Evolutionary conservation across 2,329 filamentous ascomycete species (phyloP).

Genomic region (Clonostachys sp.): DNA sequence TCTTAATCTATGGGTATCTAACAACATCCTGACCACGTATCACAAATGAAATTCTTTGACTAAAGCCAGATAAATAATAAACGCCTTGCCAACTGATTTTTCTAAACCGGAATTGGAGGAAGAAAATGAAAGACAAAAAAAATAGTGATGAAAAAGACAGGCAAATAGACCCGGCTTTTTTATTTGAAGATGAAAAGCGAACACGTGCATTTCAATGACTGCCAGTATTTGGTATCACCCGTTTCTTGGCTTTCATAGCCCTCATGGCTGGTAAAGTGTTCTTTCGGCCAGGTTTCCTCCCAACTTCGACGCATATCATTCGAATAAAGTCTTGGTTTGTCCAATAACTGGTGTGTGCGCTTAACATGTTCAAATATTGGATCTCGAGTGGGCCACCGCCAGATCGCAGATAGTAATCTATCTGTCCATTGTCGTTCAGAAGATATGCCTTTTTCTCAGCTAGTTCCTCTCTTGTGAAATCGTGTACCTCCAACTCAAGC

Average conservation of each 20-base stretch:
- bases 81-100: no score
- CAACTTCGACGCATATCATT: conserved; percentile 84
- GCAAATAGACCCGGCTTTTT: not conserved
- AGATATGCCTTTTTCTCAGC: conserved; percentile 84
- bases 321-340: conserved; percentile 80
- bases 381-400: conserved; percentile 86
- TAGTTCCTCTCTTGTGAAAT: conserved; percentile 88
- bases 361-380: conserved; percentile 95
- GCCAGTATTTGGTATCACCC: conserved; percentile 11
- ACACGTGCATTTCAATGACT: not conserved
- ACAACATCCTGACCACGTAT: not conserved
- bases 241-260: conserved; percentile 48
- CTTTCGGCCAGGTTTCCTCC: conserved; percentile 64
- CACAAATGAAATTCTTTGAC: not conserved
- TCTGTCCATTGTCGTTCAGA: conserved; percentile 93
- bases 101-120: no score
- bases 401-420: conserved; percentile 83
- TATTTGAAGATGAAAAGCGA: not conserved
- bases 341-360: conserved; percentile 96
- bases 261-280: conserved; percentile 53
- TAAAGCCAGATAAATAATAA: not conserved
- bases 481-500: conserved; percentile 91
- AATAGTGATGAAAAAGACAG: not conserved
- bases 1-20: not conserved
- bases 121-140: conserved; percentile 1